phyloP scores from a whole-genome alignment of 2,329 filamentous ascomycete genomes.

The Trichoderma afroharzianum region DNA sequence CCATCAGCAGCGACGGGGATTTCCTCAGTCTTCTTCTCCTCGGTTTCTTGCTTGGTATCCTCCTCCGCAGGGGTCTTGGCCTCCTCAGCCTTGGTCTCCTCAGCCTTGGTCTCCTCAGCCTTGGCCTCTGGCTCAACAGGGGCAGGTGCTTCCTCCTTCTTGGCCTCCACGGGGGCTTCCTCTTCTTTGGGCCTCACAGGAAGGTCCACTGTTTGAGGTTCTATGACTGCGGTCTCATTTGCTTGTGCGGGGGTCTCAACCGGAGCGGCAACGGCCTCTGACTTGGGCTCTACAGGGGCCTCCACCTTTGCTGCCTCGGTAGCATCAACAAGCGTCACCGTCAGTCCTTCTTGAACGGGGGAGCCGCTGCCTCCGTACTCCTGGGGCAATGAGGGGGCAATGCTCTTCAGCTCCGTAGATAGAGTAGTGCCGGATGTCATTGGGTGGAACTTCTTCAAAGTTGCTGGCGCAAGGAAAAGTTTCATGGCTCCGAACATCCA shows the following conservation, averaged over 20 bases:
- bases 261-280: not conserved
- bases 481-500: constrained; percentile 78
- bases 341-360: constrained; percentile 37
- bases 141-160: not conserved
- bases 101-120: not conserved
- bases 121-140: constrained; percentile 1
- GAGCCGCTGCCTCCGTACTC: constrained; percentile 74
- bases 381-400: constrained; percentile 65
- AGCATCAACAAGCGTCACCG: constrained; percentile 28
- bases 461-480: constrained; percentile 68
- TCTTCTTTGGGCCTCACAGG: constrained; percentile 14
- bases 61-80: not conserved
- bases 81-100: not conserved
- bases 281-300: constrained; percentile 11
- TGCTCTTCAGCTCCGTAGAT: constrained; percentile 52
- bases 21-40: not conserved
- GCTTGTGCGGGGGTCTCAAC: not conserved
- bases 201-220: constrained; percentile 14
- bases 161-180: not conserved
- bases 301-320: constrained; percentile 17
- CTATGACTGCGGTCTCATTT: not conserved
- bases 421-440: constrained; percentile 70
- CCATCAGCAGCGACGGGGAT: not conserved
- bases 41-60: not conserved
- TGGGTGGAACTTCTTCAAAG: constrained; percentile 75